A percentile compares a stretch with the other conserved stretches of the same genome.
Conservation (phyloP, 2,329 filamentous ascomycete species). For the Penicillium freii region DNA sequence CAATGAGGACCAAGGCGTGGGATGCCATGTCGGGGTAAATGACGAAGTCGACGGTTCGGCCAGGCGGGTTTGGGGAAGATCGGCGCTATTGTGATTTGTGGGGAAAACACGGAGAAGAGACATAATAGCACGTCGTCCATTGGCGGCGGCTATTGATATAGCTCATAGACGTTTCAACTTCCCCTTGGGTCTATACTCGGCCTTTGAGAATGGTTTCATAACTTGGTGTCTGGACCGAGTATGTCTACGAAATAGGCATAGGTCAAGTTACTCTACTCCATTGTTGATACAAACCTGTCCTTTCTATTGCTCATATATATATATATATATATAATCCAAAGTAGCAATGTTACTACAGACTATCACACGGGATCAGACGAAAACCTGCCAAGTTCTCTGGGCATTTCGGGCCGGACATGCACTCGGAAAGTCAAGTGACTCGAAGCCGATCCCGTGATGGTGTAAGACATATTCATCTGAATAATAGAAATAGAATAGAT, state of each 20-base stretch:
- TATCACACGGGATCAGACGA: background rate
- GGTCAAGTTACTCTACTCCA: no score
- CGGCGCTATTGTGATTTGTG: conserved; percentile 2
- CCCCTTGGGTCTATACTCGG: background rate
- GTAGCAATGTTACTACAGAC: background rate
- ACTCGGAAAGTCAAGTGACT: background rate
- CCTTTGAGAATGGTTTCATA: background rate
- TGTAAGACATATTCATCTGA: background rate
- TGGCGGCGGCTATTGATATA: background rate
- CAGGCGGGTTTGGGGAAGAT: conserved; percentile 1
- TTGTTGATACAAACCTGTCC: background rate
- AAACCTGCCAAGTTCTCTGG: background rate
- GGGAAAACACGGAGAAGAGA: background rate
- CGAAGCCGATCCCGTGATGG: conserved; percentile 1
- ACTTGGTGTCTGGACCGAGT: background rate
- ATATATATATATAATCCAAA: no score
- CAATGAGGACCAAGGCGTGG: background rate
- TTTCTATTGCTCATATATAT: background rate
- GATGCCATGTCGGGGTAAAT: background rate
- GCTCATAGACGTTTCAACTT: background rate
- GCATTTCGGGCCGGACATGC: background rate
- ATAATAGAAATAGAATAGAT: no score
- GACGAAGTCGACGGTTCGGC: background rate
- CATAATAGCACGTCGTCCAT: background rate
- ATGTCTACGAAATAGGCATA: background rate